These are phyloP conservation scores for Sequoia sempervirens DNA, from an alignment of 75 land plant species.

Conservation along the genomic window DNA sequence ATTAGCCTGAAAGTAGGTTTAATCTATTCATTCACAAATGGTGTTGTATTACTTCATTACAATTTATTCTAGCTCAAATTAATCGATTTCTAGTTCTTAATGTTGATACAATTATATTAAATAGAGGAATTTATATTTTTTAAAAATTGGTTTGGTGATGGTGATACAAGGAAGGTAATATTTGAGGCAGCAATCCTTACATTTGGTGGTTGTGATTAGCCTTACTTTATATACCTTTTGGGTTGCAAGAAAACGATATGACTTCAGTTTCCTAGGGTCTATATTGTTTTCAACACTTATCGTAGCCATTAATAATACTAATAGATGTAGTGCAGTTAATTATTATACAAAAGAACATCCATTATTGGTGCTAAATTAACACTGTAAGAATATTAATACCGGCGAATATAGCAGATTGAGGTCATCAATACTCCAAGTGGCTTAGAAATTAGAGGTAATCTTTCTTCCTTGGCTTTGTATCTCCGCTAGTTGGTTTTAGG, in stretches of 20 bases:
- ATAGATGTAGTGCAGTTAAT: too few relatives aligned
- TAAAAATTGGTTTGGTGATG: background rate
- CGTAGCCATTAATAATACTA: conserved; percentile 1
- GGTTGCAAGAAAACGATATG: conserved; percentile 52
- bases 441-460: too few relatives aligned
- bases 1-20: conserved; percentile 39
- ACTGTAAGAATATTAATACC: too few relatives aligned
- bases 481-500: too few relatives aligned
- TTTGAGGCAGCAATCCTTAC: conserved; percentile 53
- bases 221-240: conserved; percentile 65
- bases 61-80: background rate
- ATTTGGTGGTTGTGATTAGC: conserved; percentile 32
- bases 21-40: conserved; percentile 31
- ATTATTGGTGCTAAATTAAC: too few relatives aligned
- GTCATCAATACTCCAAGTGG: too few relatives aligned
- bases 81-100: too few relatives aligned
- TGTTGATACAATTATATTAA: background rate
- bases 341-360: too few relatives aligned
- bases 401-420: too few relatives aligned
- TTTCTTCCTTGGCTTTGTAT: too few relatives aligned
- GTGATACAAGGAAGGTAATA: conserved; percentile 33
- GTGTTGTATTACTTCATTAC: background rate
- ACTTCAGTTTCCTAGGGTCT: conserved; percentile 53
- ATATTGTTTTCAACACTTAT: conserved; percentile 34
- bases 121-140: background rate